Base-by-base conservation (phyloP, 257 asterid genomes). In the Penstemon eatonii region DNA sequence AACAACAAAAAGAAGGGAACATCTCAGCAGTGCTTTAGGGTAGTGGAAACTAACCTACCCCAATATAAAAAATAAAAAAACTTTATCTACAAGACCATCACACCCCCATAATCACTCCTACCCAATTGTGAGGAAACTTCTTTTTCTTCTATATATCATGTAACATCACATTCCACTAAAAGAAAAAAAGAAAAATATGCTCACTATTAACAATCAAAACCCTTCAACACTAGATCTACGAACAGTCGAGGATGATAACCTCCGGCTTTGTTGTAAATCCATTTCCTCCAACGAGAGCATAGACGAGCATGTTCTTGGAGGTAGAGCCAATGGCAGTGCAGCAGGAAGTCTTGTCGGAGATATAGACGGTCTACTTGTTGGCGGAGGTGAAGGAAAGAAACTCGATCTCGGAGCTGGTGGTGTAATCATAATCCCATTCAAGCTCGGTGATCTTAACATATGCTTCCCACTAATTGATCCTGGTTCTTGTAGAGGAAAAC, bases 401-500 rank as follows among this genome's bases (percentile, higher is more conserved):
- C 65, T 84, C 15, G 82, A 76, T 70, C 80, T 79, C 8, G 89
- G 84, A n/a, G 81, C 69, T 5, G 83, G 81, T 25, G 33, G 33
- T 25, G 33, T 25, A 25, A 25, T 25, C 33, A 86, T 56, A 51
- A 92, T 89, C 66, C 88, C 93, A 41, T 89, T 89, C 61, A 92
- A 73, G 78, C 98, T 92, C 11, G 96, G 90, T 2, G 96, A 92
- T 73, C 87, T 84, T n/a, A 69, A 70, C 89, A 92, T 83, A 66
- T 80, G 72, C 74, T 84, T 87, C 77, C 85, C 92, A 61, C 86
- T 78, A 37, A 86, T 58, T 15, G 85, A 63, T 46, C 96, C 83
- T 3, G 98, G 98, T 62, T 89, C 95, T 76, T 92, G 96, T 63
- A 92, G 76, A 44, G 98, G 98, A 69, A 89, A 92, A 65, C 95